These are phyloP conservation scores for Batrachochytrium dendrobatidis DNA, from an alignment of 371 early-diverging fungal species.

Conservation along the genomic window DNA sequence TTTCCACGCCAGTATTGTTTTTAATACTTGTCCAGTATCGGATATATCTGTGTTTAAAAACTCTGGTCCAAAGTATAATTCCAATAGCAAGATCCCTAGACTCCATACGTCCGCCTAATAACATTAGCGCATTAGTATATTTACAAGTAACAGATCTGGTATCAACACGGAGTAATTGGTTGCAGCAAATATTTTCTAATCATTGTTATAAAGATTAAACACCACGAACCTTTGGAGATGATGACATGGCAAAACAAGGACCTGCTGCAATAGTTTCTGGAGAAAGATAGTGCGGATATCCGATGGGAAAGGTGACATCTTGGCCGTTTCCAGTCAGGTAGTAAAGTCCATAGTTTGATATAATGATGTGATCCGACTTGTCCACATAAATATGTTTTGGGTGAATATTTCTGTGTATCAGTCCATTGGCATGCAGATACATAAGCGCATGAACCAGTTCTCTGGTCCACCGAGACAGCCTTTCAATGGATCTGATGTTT, in stretches of 20 bases:
- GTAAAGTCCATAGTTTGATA: conserved; percentile 12
- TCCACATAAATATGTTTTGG: background rate
- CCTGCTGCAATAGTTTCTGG: background rate
- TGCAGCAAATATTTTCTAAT: background rate
- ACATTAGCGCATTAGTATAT: background rate
- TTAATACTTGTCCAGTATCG: background rate
- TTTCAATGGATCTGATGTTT: background rate
- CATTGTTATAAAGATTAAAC: background rate
- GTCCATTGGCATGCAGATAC: background rate
- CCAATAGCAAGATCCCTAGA: conserved; percentile 11
- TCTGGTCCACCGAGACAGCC: background rate
- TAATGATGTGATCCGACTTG: background rate
- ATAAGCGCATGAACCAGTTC: background rate
- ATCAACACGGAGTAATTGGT: background rate
- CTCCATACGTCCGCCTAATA: conserved; percentile 11
- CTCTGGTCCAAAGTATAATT: conserved; percentile 7
- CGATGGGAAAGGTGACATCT: conserved; percentile 19
- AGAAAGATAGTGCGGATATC: conserved; percentile 1
- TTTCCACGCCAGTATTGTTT: too few species aligned
- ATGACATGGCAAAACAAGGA: background rate
- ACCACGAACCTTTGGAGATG: background rate
- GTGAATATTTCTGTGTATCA: conserved; percentile 1
- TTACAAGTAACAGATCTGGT: background rate
- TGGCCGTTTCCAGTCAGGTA: conserved; percentile 17
- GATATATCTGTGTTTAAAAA: background rate